phyloP scores from a whole-genome alignment of 2,329 filamentous ascomycete genomes.

The Fusarium secorum region DNA sequence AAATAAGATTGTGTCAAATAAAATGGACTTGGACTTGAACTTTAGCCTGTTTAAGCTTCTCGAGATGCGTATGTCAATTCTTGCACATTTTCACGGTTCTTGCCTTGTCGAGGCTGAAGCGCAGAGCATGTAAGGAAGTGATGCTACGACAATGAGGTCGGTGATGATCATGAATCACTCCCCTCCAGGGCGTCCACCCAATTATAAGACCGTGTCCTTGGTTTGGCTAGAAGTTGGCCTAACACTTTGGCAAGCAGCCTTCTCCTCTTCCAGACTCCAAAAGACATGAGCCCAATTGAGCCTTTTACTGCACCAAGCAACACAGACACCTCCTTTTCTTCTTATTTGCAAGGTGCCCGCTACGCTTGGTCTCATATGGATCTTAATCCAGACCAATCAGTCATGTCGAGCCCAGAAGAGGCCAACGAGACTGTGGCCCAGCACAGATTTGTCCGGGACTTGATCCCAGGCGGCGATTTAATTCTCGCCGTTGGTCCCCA shows the following conservation, averaged over 20 bases:
- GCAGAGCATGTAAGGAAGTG: background rate
- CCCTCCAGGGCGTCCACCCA: background rate
- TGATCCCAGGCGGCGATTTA: slow-evolving; percentile 21
- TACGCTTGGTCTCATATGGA: slow-evolving; percentile 2
- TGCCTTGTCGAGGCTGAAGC: background rate
- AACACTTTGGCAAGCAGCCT: background rate
- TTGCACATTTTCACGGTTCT: background rate
- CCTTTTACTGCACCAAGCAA: background rate
- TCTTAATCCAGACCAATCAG: background rate
- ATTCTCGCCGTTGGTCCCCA: slow-evolving; percentile 24
- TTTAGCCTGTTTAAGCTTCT: background rate
- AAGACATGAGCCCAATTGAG: background rate
- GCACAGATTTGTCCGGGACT: background rate
- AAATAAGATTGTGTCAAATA: background rate
- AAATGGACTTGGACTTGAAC: background rate
- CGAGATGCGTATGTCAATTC: background rate
- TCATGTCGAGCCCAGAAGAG: background rate
- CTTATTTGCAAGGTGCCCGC: background rate
- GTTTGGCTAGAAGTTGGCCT: background rate
- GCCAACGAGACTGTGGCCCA: background rate
- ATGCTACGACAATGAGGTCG: background rate
- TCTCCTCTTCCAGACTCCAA: background rate
- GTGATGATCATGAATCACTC: background rate
- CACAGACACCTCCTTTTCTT: background rate
- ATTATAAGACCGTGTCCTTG: background rate